phyloP scores from a whole-genome alignment of 1,284 basidiomycete genomes.

The Pisolithus thermaeus region DNA sequence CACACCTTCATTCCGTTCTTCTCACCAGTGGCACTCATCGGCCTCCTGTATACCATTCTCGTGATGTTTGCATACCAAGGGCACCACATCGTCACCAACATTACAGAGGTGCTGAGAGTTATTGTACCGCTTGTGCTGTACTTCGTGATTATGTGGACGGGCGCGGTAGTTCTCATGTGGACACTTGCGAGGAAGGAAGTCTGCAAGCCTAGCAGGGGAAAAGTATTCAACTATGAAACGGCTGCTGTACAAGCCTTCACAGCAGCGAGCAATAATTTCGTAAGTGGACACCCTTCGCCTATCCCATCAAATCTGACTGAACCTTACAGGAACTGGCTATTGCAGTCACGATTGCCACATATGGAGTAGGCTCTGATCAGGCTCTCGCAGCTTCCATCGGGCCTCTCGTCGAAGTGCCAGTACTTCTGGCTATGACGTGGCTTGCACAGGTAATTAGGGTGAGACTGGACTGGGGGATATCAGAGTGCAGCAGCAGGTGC shows the following conservation, averaged over 20 bases:
- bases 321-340: conserved; percentile 66
- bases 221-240: conserved; percentile 56
- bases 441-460: conserved; percentile 39
- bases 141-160: conserved; percentile 74
- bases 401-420: conserved; percentile 75
- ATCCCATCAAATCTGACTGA: background rate
- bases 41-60: conserved; percentile 72
- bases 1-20: conserved; percentile 63
- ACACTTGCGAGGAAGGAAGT: conserved; percentile 33
- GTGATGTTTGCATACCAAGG: conserved; percentile 72
- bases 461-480: background rate
- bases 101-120: conserved; percentile 71
- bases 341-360: conserved; percentile 76
- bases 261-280: conserved; percentile 52
- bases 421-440: conserved; percentile 69
- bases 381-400: conserved; percentile 77
- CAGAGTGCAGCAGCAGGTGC: background rate
- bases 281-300: conserved; percentile 19
- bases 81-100: conserved; percentile 40
- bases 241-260: conserved; percentile 67
- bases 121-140: conserved; percentile 79
- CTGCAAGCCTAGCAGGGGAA: conserved; percentile 10
- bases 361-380: conserved; percentile 68
- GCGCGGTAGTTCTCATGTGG: conserved; percentile 55
- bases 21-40: conserved; percentile 66